phyloP scores from a whole-genome alignment of 2,329 filamentous ascomycete genomes.

The Aspergillus alliaceus region DNA sequence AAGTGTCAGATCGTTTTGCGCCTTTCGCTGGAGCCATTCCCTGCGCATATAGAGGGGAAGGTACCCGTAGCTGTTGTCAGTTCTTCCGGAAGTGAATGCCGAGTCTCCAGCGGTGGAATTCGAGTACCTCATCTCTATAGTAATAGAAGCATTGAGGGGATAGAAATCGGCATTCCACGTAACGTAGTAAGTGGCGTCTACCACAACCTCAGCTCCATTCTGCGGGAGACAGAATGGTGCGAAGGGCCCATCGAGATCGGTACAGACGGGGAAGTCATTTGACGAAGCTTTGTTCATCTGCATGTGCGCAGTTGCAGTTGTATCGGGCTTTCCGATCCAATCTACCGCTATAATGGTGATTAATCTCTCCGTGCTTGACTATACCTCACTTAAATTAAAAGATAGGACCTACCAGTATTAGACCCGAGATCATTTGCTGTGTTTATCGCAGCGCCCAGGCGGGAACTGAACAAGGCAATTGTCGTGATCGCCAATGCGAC shows the following conservation, averaged over 20 bases:
- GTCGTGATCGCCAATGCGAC: not conserved
- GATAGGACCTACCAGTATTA: not conserved
- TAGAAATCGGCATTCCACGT: conserved; percentile 40
- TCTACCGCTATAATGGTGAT: not conserved
- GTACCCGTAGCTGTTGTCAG: conserved; percentile 40
- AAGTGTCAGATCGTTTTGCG: conserved; percentile 38
- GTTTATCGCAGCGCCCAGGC: not conserved
- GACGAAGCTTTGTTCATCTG: conserved; percentile 9
- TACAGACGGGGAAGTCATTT: conserved; percentile 34
- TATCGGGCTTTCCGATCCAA: conserved; percentile 2
- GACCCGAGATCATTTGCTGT: not conserved
- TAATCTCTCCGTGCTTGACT: not conserved
- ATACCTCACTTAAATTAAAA: not conserved
- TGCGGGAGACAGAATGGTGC: conserved; percentile 37
- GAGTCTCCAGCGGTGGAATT: conserved; percentile 34
- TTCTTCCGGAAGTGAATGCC: conserved; percentile 38
- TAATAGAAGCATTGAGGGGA: conserved; percentile 31
- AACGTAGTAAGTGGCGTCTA: conserved; percentile 41
- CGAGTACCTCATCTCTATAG: conserved; percentile 33
- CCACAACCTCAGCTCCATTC: conserved; percentile 33
- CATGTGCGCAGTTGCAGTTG: conserved; percentile 1
- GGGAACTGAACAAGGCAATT: not conserved
- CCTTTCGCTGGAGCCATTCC: conserved; percentile 40
- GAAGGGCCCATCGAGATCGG: conserved; percentile 19
- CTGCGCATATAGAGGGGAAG: conserved; percentile 39